Conservation (phyloP, 2,329 filamentous ascomycete species). For the Fusarium irregulare region DNA sequence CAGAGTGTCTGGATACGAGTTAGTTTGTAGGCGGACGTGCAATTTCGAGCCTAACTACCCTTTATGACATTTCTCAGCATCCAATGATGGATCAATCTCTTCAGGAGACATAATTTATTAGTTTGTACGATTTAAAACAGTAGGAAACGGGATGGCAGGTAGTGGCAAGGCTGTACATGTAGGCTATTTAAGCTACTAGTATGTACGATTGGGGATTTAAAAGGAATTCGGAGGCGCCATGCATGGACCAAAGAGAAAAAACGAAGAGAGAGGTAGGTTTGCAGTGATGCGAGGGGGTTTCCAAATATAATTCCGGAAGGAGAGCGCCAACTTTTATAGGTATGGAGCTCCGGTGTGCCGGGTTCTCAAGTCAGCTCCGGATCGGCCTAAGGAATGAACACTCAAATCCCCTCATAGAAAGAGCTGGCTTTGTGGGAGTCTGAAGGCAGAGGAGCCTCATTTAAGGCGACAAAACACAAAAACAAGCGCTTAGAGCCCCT, state of each 20-base stretch:
- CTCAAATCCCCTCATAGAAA: too few species aligned
- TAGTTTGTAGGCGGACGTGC: not conserved
- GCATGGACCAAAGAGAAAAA: fast-evolving
- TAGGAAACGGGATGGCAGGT: fast-evolving
- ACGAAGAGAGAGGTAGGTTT: fast-evolving
- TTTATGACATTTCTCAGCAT: not conserved
- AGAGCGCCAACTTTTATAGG: not conserved
- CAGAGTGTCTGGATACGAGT: not conserved
- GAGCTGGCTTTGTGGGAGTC: not conserved
- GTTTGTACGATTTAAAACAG: not conserved
- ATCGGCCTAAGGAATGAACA: not conserved
- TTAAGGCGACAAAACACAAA: not conserved
- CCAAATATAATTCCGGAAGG: not conserved
- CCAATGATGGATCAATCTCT: fast-evolving
- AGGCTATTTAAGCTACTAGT: not conserved
- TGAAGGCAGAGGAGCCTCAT: not conserved
- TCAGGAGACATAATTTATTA: not conserved
- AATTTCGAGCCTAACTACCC: not conserved
- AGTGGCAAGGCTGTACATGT: not conserved
- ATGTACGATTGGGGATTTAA: not conserved
- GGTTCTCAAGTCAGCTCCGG: not conserved
- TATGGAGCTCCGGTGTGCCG: not conserved
- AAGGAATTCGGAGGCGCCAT: not conserved
- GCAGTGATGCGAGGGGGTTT: not conserved
- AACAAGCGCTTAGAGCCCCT: not conserved